A percentile compares a stretch with the other conserved stretches of the same genome.
Conservation (phyloP, 495 filamentous ascomycete species). For the Penicillium steckii region DNA sequence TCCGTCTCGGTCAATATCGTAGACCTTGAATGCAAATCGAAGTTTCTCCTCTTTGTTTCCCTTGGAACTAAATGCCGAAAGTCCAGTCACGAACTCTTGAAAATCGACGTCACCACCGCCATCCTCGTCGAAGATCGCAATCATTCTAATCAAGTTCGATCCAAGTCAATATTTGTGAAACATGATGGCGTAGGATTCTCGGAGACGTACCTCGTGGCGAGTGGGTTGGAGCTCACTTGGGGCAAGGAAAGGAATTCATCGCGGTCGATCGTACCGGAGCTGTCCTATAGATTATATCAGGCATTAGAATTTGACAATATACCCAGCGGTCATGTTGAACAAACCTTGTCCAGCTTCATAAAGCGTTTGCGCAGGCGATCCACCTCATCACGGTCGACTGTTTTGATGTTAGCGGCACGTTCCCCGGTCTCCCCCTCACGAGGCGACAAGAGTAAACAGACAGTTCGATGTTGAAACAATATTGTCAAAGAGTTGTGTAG, state of each 20-base stretch:
- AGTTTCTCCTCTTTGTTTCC: constrained; percentile 99
- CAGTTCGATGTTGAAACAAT: constrained; percentile 97
- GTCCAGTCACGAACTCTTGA: constrained; percentile 95
- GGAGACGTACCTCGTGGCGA: constrained; percentile 82
- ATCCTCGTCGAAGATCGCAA: constrained; percentile 99
- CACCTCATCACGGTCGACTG: constrained; percentile 96
- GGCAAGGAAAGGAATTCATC: constrained; percentile 97
- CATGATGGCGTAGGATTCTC: neutral
- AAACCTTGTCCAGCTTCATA: constrained; percentile 98
- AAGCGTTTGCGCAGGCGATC: constrained; percentile 94
- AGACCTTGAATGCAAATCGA: constrained; percentile 97
- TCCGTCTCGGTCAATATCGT: constrained; percentile 98
- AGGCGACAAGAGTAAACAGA: constrained; percentile 42
- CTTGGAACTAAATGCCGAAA: constrained; percentile 94
- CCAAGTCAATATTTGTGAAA: neutral
- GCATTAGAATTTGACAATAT: neutral
- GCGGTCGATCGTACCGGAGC: constrained; percentile 96
- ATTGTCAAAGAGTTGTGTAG: constrained; percentile 84
- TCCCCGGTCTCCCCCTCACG: neutral
- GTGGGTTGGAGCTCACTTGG: constrained; percentile 96
- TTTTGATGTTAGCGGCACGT: constrained; percentile 18
- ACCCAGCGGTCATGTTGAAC: constrained; percentile 4
- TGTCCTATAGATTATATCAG: constrained; percentile 61
- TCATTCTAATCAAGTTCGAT: constrained; percentile 64
- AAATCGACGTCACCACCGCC: constrained; percentile 98